Conservation (phyloP, 2,329 filamentous ascomycete species). For the Biscogniauxia mediterranea region DNA sequence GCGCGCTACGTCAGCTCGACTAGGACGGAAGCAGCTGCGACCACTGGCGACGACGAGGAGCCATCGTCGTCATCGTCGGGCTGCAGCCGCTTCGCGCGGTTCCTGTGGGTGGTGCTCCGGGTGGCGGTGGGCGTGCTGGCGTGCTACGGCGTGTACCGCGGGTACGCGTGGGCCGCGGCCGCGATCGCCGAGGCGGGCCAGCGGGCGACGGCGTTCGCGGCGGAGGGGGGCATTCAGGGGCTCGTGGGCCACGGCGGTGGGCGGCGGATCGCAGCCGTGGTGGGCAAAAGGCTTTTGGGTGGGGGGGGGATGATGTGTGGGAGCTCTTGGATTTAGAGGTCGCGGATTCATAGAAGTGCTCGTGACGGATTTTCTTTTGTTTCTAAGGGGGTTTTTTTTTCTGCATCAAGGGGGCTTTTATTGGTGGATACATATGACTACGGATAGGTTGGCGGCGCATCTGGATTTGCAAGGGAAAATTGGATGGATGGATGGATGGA, state of each 20-base stretch:
- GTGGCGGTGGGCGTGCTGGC: slow-evolving; percentile 2
- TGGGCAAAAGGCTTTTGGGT: background rate
- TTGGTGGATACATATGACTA: too few relatives aligned
- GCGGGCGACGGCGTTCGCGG: slow-evolving; percentile 1
- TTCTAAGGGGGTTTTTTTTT: too few relatives aligned
- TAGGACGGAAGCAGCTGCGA: too few relatives aligned
- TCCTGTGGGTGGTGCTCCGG: slow-evolving; percentile 8
- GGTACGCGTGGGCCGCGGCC: slow-evolving; percentile 5
- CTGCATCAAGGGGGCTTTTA: background rate
- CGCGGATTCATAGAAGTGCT: too few relatives aligned
- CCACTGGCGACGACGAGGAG: too few relatives aligned
- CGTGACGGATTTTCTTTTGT: too few relatives aligned
- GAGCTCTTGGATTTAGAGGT: too few relatives aligned
- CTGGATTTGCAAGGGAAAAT: too few relatives aligned
- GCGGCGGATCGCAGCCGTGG: background rate
- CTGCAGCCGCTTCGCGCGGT: background rate
- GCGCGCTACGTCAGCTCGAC: too few relatives aligned
- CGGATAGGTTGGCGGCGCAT: too few relatives aligned
- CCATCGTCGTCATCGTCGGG: background rate
- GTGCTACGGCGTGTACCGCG: slow-evolving; percentile 7
- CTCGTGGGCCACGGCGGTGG: background rate
- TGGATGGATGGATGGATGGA: background rate
- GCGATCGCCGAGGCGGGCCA: background rate
- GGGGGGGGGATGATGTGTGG: too few relatives aligned
- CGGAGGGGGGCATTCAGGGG: slow-evolving; percentile 3